These are phyloP conservation scores for Sporisorium graminicola DNA, from an alignment of 1,284 basidiomycete species.

Conservation along the genomic window DNA sequence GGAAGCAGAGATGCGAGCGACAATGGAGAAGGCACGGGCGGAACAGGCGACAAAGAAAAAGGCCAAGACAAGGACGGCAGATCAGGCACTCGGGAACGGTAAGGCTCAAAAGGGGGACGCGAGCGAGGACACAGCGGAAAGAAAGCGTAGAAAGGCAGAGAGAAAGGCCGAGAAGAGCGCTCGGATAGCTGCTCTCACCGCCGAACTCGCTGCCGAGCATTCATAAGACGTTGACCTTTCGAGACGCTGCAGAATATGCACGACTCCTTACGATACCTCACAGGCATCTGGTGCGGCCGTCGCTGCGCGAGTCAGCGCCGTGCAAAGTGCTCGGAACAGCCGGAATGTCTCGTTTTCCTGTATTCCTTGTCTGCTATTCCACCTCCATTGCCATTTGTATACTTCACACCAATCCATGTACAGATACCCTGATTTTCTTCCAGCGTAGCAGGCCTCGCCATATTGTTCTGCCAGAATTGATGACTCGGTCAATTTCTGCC, in stretches of 20 bases:
- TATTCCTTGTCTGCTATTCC: not conserved
- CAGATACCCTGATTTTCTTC: not conserved
- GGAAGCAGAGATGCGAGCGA: conserved; percentile 42
- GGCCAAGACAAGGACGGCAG: conserved; percentile 13
- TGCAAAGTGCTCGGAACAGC: not conserved
- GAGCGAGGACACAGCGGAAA: conserved; percentile 9
- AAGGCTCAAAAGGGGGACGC: not conserved
- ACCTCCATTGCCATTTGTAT: conserved; percentile 10
- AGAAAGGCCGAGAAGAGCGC: conserved; percentile 22
- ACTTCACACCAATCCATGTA: not conserved
- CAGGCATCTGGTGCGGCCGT: not conserved
- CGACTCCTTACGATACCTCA: not conserved
- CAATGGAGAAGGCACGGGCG: conserved; percentile 36
- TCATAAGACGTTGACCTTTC: not conserved
- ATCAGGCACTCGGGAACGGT: conserved; percentile 4
- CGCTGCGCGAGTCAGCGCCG: not conserved
- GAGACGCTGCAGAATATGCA: not conserved
- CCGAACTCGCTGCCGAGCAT: conserved; percentile 36
- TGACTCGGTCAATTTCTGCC: too few relatives aligned
- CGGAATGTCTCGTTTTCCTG: not conserved
- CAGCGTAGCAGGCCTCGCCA: not conserved
- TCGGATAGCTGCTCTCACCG: conserved; percentile 24
- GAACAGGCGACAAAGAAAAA: conserved; percentile 28
- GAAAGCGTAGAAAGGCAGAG: conserved; percentile 34
- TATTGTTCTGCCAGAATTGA: not conserved